Conservation (phyloP, 1,139 yeast genomes). For the Pneumocystis wakefieldiae region DNA sequence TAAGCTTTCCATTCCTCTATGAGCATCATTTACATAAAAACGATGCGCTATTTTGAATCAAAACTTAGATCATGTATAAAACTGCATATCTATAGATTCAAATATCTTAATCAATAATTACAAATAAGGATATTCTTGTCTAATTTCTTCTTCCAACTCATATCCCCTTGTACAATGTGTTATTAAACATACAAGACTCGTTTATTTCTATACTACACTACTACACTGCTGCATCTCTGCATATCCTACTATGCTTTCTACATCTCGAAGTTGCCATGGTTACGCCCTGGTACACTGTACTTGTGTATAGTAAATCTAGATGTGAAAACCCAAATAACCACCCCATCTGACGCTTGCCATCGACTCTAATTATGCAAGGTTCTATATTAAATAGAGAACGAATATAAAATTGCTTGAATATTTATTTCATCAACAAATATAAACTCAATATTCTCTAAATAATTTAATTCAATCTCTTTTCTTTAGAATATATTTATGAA, state of each 20-base stretch:
- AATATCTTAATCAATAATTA: constrained; percentile 73
- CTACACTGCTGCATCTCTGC: too few species aligned
- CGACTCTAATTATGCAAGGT: background rate
- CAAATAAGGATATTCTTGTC: constrained; percentile 44
- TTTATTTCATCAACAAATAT: constrained; percentile 55
- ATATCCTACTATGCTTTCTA: too few species aligned
- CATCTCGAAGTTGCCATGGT: too few species aligned
- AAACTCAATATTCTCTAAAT: constrained; percentile 40
- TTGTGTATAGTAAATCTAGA: constrained; percentile 63
- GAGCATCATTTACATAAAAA: too few species aligned
- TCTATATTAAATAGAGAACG: background rate
- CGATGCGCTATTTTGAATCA: too few species aligned
- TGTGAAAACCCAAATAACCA: constrained; percentile 68
- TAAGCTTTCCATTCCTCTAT: too few species aligned
- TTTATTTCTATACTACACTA: too few species aligned
- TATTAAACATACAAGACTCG: constrained; percentile 62
- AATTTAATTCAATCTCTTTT: constrained; percentile 55
- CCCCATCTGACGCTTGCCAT: constrained; percentile 36
- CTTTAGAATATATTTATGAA: constrained; percentile 28
- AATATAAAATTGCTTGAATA: constrained; percentile 27
- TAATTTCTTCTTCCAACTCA: constrained; percentile 30
- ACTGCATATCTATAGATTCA: constrained; percentile 59
- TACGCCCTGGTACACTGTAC: too few species aligned
- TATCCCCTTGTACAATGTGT: constrained; percentile 34
- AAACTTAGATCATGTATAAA: constrained; percentile 82